Percentiles rank a stretch among this genome's conserved stretches.
These are phyloP conservation scores for Spathaspora gorwiae DNA, from an alignment of 805 yeast species.

Conservation along the genomic window DNA sequence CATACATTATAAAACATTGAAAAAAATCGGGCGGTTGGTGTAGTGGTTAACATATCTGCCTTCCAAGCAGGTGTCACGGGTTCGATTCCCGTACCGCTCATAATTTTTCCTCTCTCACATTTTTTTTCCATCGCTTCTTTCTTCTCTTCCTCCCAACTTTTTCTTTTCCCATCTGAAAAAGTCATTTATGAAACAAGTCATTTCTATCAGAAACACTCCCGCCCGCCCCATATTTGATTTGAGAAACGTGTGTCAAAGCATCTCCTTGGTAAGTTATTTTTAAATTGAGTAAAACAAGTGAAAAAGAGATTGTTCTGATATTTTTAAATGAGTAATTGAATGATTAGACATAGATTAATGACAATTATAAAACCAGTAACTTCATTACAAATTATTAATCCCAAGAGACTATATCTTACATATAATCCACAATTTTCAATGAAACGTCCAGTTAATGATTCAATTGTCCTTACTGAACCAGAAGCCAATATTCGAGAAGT, in stretches of 20 bases:
- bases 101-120: slow-evolving; percentile 11
- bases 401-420: neutral
- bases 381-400: neutral
- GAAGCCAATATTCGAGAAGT: slow-evolving; percentile 39
- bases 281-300: too few relatives aligned
- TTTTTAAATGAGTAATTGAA: neutral
- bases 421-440: slow-evolving; percentile 3
- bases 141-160: neutral
- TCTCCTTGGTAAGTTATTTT: too few relatives aligned
- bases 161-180: neutral
- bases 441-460: slow-evolving; percentile 13
- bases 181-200: neutral
- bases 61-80: slow-evolving; percentile 94
- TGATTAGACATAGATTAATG: neutral
- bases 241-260: too few relatives aligned
- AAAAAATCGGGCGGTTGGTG: slow-evolving; percentile 92
- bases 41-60: slow-evolving; percentile 90
- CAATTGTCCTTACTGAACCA: slow-evolving; percentile 33
- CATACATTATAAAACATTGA: too few relatives aligned
- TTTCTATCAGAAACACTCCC: too few relatives aligned
- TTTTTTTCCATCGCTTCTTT: slow-evolving; percentile 19
- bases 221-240: too few relatives aligned
- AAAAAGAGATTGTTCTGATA: too few relatives aligned
- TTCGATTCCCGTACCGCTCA: slow-evolving; percentile 91
- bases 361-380: neutral